These are phyloP conservation scores for Nitzschia sp. DNA, from an alignment of 108 stramenopile species.

Conservation along the genomic window DNA sequence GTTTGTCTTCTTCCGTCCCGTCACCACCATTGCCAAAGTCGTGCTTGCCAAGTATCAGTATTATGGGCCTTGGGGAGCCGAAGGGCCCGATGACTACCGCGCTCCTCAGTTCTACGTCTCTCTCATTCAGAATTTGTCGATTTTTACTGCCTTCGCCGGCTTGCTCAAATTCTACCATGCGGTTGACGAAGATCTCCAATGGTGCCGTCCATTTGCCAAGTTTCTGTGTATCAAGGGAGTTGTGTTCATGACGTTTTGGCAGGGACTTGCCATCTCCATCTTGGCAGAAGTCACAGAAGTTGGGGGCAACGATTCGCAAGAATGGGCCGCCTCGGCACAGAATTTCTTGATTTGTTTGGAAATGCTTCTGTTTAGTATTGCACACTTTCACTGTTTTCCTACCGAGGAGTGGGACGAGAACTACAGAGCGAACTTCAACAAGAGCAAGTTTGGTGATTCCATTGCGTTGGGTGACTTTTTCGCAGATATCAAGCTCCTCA, in stretches of 20 bases:
- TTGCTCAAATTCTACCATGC: conserved; percentile 91
- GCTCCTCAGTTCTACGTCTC: conserved; percentile 76
- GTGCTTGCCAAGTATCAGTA: conserved; percentile 65
- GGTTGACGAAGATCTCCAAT: conserved; percentile 80
- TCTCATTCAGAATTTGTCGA: conserved; percentile 77
- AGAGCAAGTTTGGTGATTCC: conserved; percentile 77
- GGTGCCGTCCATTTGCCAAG: conserved; percentile 90
- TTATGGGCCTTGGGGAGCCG: conserved; percentile 55
- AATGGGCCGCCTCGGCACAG: conserved; percentile 78
- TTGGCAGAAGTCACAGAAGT: conserved; percentile 72
- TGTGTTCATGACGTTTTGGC: conserved; percentile 95
- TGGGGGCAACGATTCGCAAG: conserved; percentile 49
- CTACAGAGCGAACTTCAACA: conserved; percentile 60
- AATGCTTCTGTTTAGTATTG: conserved; percentile 88
- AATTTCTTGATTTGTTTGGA: conserved; percentile 95
- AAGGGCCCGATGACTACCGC: conserved; percentile 60
- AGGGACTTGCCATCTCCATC: conserved; percentile 71
- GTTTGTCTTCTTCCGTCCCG: conserved; percentile 83
- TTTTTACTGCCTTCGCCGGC: conserved; percentile 86
- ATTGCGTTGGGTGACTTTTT: conserved; percentile 86
- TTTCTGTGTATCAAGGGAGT: conserved; percentile 74
- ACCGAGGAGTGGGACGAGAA: conserved; percentile 89
- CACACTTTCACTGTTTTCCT: conserved; percentile 92
- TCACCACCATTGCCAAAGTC: conserved; percentile 69
- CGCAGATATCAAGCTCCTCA: conserved; percentile 71